Evolutionary conservation across 176 grass and related monocot genomes (phyloP).

Genomic region (Luzula sylvatica): DNA sequence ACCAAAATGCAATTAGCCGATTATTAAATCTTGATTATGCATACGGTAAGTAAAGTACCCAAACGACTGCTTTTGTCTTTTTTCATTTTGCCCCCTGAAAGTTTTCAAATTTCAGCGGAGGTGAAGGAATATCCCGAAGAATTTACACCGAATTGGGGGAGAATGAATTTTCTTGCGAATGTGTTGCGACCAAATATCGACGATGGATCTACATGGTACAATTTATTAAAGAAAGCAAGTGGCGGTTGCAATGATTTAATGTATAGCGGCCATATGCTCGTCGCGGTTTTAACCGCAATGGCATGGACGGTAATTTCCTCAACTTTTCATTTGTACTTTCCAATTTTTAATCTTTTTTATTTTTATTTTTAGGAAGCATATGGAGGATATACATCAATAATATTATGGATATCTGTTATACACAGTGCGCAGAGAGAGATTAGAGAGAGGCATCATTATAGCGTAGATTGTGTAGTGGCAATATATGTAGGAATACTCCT

Average conservation of each 20-base stretch:
- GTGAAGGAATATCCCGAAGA: conserved; percentile 54
- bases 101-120: conserved; percentile 25
- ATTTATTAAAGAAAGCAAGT: conserved; percentile 74
- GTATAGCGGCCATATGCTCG: conserved; percentile 92
- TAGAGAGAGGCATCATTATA: conserved; percentile 72
- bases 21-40: conserved; percentile 53
- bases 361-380: conserved; percentile 70
- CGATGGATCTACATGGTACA: conserved; percentile 78
- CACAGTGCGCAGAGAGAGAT: conserved; percentile 85
- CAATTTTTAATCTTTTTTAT: background rate
- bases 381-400: conserved; percentile 67
- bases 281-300: conserved; percentile 92
- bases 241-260: conserved; percentile 93
- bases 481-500: conserved; percentile 74
- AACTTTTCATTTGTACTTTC: background rate
- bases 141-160: conserved; percentile 54
- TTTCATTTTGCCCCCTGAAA: background rate
- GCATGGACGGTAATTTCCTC: conserved; percentile 66
- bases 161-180: conserved; percentile 78
- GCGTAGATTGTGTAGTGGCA: conserved; percentile 68
- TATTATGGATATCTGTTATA: conserved; percentile 65
- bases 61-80: background rate
- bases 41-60: conserved; percentile 46
- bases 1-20: conserved; percentile 49
- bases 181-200: conserved; percentile 66